These are phyloP conservation scores for Acer saccharum DNA, from an alignment of 345 rosid genomes.

Conservation along the genomic window DNA sequence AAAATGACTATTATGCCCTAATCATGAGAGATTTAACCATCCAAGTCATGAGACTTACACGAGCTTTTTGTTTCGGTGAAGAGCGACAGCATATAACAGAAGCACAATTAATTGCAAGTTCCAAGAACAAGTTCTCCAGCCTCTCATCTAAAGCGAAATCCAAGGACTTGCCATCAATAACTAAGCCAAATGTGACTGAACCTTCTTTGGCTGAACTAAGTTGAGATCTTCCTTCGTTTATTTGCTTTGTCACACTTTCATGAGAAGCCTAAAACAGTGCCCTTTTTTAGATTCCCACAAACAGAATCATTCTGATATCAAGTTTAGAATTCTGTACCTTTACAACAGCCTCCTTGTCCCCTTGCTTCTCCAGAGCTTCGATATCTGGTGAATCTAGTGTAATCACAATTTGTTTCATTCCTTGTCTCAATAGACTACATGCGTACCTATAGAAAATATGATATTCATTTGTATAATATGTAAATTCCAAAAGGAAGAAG, in stretches of 20 bases:
- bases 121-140: constrained; percentile 55
- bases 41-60: constrained; percentile 51
- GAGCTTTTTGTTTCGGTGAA: constrained; percentile 95
- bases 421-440: constrained; percentile 72
- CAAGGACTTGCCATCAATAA: constrained; percentile 87
- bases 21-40: background rate
- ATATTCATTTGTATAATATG: constrained; percentile 12
- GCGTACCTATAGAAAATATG: constrained; percentile 62
- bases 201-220: constrained; percentile 31
- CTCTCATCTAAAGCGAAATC: constrained; percentile 51
- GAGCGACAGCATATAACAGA: constrained; percentile 91
- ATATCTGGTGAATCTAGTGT: constrained; percentile 69
- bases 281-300: constrained; percentile 14
- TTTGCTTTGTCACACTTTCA: constrained; percentile 52
- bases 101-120: constrained; percentile 61
- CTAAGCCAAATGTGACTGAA: constrained; percentile 50
- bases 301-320: background rate
- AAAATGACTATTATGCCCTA: background rate
- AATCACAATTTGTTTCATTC: constrained; percentile 63
- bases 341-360: constrained; percentile 49
- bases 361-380: constrained; percentile 59
- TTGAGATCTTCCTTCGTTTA: constrained; percentile 42
- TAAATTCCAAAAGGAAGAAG: constrained; percentile 11
- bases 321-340: constrained; percentile 45
- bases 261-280: constrained; percentile 54